Evolutionary conservation across 768 basidiomycete genomes (phyloP).

Genomic region (Glaciozyma antarctica): DNA sequence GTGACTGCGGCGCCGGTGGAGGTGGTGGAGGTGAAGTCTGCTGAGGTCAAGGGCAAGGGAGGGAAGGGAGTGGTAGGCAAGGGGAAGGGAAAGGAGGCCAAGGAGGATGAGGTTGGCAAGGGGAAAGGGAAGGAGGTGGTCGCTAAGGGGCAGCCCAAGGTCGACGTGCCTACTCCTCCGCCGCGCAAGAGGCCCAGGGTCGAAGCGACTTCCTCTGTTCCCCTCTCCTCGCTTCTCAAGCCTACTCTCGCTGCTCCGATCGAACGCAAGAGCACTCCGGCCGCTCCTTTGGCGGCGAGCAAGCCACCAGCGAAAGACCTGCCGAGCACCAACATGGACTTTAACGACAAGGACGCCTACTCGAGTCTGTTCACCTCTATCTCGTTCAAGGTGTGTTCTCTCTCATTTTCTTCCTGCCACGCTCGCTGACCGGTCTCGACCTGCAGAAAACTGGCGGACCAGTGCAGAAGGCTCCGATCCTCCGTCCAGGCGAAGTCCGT

Average conservation of each 20-base stretch:
- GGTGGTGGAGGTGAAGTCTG: too few relatives aligned
- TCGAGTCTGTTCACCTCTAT: neutral
- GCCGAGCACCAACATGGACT: neutral
- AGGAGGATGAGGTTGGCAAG: too few relatives aligned
- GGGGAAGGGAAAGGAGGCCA: too few relatives aligned
- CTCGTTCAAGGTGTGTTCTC: neutral
- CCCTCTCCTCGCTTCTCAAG: neutral
- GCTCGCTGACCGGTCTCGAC: neutral
- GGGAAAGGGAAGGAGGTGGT: too few relatives aligned
- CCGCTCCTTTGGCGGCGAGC: neutral
- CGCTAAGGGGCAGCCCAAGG: too few relatives aligned
- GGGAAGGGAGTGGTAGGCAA: too few relatives aligned
- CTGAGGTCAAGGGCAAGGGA: too few relatives aligned
- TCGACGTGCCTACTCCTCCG: too few relatives aligned
- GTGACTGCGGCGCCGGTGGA: too few relatives aligned
- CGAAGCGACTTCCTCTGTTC: neutral
- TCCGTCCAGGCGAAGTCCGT: neutral
- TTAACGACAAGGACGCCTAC: too few relatives aligned
- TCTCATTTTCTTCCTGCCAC: neutral
- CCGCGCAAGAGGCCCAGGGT: neutral
- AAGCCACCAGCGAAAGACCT: neutral
- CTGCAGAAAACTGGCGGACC: neutral
- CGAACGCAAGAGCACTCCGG: neutral
- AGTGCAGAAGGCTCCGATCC: neutral
- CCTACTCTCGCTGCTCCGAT: neutral